Evolutionary conservation across 2,329 filamentous ascomycete species (phyloP), one percentile per base, ranked within the genome.

Genomic region (Dactylellina cionopaga): DNA sequence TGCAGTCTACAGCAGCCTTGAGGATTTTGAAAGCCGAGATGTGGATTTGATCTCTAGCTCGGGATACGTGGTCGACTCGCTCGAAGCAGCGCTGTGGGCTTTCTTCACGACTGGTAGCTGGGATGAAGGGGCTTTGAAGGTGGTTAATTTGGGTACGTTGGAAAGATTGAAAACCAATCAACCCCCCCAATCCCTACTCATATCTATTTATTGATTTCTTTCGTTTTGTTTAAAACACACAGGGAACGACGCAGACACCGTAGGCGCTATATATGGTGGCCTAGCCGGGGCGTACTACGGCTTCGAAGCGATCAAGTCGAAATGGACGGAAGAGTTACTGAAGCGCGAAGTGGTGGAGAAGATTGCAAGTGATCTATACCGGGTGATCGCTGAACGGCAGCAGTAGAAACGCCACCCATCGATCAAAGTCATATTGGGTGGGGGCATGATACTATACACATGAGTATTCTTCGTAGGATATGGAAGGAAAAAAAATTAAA

Each of bases 221-320:
- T n/a, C n/a, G n/a, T n/a, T n/a, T n/a, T n/a, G n/a, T n/a, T n/a
- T n/a, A n/a, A n/a, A n/a, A n/a, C n/a, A n/a, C n/a, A n/a, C n/a
- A 63, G 81, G 81, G 1, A 78, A 80, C 55, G 81, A 83, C 76
- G 79, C 81, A 9, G 82, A 83, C 76, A 83, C 81, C 0, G 81
- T 81, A 9, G 82, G 80, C 13, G 81, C 82, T 1, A 79, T 83
- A 33, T 83, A 82, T 76, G 82, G 82, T 2, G 81, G 80, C 3
- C 60, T 83, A 17, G 81, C 81, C 2, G 81, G 81, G 0, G 79
- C 79, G 1, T 82, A 78, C 72, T 82, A 82, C 77, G 81, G 73
- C 63, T 2, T 79, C 79, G 80, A 10, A 10, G 31, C n/a, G 60
- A 77, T 60, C 80, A 55, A 44, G n/a, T 15, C 33, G 17, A 31